Conservation (phyloP, 768 basidiomycete species). For the Phylloporus arenicola region DNA sequence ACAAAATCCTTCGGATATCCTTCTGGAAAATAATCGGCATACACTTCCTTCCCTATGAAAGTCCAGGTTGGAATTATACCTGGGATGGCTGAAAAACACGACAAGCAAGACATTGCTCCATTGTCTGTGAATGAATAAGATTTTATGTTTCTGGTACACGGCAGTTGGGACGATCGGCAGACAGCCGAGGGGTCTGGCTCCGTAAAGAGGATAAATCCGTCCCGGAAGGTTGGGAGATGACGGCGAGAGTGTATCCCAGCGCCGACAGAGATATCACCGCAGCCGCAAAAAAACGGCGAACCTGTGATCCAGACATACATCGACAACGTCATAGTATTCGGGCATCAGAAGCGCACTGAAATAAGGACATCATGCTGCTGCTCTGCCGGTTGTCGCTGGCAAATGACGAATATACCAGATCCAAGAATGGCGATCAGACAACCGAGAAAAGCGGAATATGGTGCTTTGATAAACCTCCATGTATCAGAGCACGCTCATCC, state of each 20-base stretch:
- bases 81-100: slow-evolving; percentile 47
- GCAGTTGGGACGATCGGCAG: slow-evolving; percentile 6
- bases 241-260: slow-evolving; percentile 5
- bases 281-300: slow-evolving; percentile 2
- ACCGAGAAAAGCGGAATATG: slow-evolving; percentile 13
- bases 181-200: background rate
- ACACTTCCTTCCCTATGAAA: slow-evolving; percentile 43
- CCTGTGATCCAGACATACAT: background rate
- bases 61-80: slow-evolving; percentile 44
- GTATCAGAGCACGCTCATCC: slow-evolving; percentile 5
- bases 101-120: slow-evolving; percentile 37
- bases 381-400: background rate
- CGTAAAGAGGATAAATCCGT: background rate
- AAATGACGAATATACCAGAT: background rate
- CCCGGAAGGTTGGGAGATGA: background rate
- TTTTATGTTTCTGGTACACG: slow-evolving; percentile 19
- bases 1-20: background rate
- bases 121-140: slow-evolving; percentile 12
- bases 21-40: slow-evolving; percentile 41
- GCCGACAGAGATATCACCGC: background rate
- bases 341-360: slow-evolving; percentile 9
- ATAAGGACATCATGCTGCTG: slow-evolving; percentile 6
- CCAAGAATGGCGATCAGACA: slow-evolving; percentile 16
- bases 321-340: background rate
- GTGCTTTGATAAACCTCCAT: slow-evolving; percentile 2